A percentile compares a stretch with the other conserved stretches of the same genome.
Evolutionary conservation across 1,284 basidiomycete species (phyloP).

Genomic region (Cryptococcus sp.): DNA sequence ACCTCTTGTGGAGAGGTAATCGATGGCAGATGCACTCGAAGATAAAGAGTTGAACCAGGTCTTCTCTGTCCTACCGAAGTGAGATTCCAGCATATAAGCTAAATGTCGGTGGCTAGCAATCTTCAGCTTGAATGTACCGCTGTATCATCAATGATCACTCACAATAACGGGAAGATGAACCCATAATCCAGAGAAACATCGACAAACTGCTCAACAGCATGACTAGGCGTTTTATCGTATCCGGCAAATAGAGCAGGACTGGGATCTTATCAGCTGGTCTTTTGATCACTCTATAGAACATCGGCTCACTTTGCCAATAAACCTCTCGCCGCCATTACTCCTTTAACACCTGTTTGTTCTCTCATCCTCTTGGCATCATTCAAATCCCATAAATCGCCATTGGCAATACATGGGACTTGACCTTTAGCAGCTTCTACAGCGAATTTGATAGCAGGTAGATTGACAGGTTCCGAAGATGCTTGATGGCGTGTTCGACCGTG

Average conservation of each 20-base stretch:
- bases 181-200: conserved; percentile 51
- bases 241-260: conserved; percentile 55
- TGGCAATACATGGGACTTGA: conserved; percentile 54
- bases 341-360: conserved; percentile 51
- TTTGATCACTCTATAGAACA: neutral
- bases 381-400: conserved; percentile 56
- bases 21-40: conserved; percentile 50
- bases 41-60: conserved; percentile 54
- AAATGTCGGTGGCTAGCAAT: conserved; percentile 48
- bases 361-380: conserved; percentile 51
- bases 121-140: neutral
- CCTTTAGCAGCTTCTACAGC: conserved; percentile 53
- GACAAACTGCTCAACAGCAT: conserved; percentile 53
- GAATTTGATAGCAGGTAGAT: conserved; percentile 52
- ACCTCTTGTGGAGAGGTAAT: conserved; percentile 50
- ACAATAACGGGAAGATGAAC: conserved; percentile 53
- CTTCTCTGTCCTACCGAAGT: conserved; percentile 50
- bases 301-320: conserved; percentile 56
- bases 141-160: conserved; percentile 5
- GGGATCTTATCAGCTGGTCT: neutral
- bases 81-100: conserved; percentile 56
- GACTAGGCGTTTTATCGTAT: conserved; percentile 51
- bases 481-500: conserved; percentile 58
- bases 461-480: conserved; percentile 53
- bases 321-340: conserved; percentile 59